Percentiles rank a stretch among this genome's conserved stretches.
Conservation (phyloP, 768 basidiomycete species). For the Tremella yokohamensis region DNA sequence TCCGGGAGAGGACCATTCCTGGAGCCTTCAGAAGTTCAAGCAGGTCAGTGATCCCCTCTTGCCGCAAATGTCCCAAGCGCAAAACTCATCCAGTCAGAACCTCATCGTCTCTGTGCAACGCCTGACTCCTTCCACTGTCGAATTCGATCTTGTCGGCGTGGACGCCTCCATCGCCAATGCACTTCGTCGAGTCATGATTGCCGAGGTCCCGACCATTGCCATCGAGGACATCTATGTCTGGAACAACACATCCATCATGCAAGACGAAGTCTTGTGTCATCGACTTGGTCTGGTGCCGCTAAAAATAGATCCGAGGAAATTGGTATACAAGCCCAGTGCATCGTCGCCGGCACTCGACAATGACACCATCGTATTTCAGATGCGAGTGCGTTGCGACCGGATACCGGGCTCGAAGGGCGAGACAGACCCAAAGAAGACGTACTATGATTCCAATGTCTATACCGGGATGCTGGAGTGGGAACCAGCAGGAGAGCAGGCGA, state of each 20-base stretch:
- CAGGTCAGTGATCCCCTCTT: conserved; percentile 57
- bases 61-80: background rate
- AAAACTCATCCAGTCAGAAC: conserved; percentile 52
- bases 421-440: conserved; percentile 63
- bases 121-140: conserved; percentile 75
- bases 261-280: conserved; percentile 88
- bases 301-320: conserved; percentile 71
- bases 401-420: conserved; percentile 56
- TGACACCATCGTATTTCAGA: conserved; percentile 83
- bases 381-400: conserved; percentile 66
- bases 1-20: conserved; percentile 77
- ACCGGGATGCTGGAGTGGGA: conserved; percentile 61
- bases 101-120: conserved; percentile 70
- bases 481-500: conserved; percentile 75
- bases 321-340: conserved; percentile 53
- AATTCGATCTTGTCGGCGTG: conserved; percentile 92
- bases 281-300: conserved; percentile 89
- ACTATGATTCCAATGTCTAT: conserved; percentile 59
- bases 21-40: conserved; percentile 72
- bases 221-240: conserved; percentile 88
- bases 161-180: conserved; percentile 97
- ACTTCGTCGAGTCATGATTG: conserved; percentile 82
- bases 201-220: conserved; percentile 90
- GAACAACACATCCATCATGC: conserved; percentile 91
- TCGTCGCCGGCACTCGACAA: conserved; percentile 56